These are phyloP conservation scores for Gnomoniopsis sp. DNA, from an alignment of 2,329 filamentous ascomycete genomes.

Conservation along the genomic window DNA sequence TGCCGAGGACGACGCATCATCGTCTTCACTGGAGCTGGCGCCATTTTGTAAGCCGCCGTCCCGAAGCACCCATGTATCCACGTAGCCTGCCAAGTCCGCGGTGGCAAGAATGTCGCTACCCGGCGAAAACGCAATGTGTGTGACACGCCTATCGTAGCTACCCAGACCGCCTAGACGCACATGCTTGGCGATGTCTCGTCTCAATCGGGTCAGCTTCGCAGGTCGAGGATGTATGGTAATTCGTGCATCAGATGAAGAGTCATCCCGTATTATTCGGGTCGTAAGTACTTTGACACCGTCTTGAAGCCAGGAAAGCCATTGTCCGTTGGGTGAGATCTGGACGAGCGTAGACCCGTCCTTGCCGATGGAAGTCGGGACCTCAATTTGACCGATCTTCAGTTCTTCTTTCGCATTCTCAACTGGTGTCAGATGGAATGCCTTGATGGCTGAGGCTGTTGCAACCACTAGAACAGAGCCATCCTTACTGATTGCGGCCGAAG, in stretches of 20 bases:
- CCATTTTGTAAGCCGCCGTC: constrained; percentile 39
- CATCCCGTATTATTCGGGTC: constrained; percentile 39
- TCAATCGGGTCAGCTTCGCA: constrained; percentile 49
- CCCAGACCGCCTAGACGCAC: constrained; percentile 63
- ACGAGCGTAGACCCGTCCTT: constrained; percentile 66
- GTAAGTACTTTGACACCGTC: constrained; percentile 58
- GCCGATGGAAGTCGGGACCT: constrained; percentile 55
- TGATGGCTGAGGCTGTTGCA: constrained; percentile 66
- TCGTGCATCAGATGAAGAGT: constrained; percentile 31
- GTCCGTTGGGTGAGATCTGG: constrained; percentile 65
- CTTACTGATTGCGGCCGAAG: constrained; percentile 62
- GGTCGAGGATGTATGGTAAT: constrained; percentile 37
- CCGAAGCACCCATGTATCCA: constrained; percentile 81
- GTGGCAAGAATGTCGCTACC: constrained; percentile 77
- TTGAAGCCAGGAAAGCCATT: constrained; percentile 65
- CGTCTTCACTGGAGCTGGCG: constrained; percentile 28
- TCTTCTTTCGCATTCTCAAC: constrained; percentile 50
- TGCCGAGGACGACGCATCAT: constrained; percentile 26
- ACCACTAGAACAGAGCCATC: constrained; percentile 74
- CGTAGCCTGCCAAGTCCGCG: constrained; percentile 76
- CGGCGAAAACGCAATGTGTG: constrained; percentile 71
- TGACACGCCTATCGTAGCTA: constrained; percentile 74
- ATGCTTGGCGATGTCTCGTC: constrained; percentile 52
- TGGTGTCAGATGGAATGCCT: constrained; percentile 68
- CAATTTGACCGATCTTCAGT: constrained; percentile 68